Evolutionary conservation across 2,329 filamentous ascomycete genomes (phyloP), one percentile per base, ranked within the genome.

Genomic region (Neonectria faginata): DNA sequence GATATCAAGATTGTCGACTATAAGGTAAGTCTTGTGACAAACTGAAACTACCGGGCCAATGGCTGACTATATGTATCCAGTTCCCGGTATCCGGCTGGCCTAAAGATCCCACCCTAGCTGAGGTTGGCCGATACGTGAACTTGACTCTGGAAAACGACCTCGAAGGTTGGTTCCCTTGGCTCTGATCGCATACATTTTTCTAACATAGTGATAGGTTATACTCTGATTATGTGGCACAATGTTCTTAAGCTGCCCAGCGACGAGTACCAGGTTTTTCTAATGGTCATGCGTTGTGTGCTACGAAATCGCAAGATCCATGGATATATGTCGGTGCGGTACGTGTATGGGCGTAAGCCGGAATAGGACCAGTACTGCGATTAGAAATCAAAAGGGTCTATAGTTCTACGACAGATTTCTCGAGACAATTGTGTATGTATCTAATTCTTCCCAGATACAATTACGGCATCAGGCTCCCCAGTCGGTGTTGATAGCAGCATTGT

Each of bases 261-360:
- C 33, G 33, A 36, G 33, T 36, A 36, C 14, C 12, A 36, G 33
- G 12, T 5, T 5, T 36, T 36, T 36, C 33, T 36, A 5, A 7
- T 60, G 59, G 64, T 65, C 12, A 62, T 68, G 55, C 69, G 70
- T 25, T 67, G 67, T 10, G 63, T 64, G 8, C 48, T 71, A 3
- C 44, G 25, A 0, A 68, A 72, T 51, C 64, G 60, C 36, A 71
- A 62, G 53, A 16, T 68, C 1, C 69, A 71, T 3, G 10, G 61
- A 2, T 71, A 71, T 50, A 69, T 71, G 65, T 54, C 50, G 9
- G 67, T 71, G 5, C 69, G 70, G 29, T 67, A 67, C 6, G 69
- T 71, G 2, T 72, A 71, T 2, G 69, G 42, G 2, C 69, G 67
- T 16, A 71, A 71, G 50, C 54, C 57, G 1, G 62, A 59, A 16